Conservation (phyloP, 2,329 filamentous ascomycete genomes). For the Cladosporium sp. region DNA sequence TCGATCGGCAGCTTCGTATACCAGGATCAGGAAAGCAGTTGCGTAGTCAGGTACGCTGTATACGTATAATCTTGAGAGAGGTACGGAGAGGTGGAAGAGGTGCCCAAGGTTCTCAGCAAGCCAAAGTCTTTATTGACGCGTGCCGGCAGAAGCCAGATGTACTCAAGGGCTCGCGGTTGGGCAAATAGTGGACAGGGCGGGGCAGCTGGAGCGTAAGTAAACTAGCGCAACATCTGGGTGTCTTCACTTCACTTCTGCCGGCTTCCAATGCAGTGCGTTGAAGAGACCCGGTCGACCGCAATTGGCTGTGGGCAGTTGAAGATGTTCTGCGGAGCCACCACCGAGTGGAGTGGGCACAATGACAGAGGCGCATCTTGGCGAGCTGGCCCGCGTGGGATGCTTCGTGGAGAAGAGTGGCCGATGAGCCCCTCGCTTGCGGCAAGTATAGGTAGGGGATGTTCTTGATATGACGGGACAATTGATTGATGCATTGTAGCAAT, state of each 20-base stretch:
- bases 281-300: background rate
- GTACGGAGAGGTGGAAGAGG: background rate
- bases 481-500: background rate
- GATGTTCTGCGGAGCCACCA: background rate
- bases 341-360: background rate
- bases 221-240: background rate
- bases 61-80: background rate
- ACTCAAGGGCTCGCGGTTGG: background rate
- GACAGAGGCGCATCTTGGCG: background rate
- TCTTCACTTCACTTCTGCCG: conserved; percentile 5
- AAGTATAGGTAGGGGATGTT: background rate
- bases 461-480: background rate
- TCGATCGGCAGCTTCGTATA: conserved; percentile 3
- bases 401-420: background rate
- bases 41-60: background rate
- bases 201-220: background rate
- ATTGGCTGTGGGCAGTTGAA: background rate
- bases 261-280: background rate
- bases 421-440: background rate
- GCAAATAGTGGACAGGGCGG: background rate
- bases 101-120: background rate
- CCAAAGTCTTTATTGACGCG: conserved; percentile 4
- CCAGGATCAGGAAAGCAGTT: background rate
- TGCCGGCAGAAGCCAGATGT: background rate
- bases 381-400: conserved; percentile 1